Percentiles rank a stretch among this genome's conserved stretches.
Conservation (phyloP, 2,329 filamentous ascomycete genomes). For the Lecanicillium sp. region DNA sequence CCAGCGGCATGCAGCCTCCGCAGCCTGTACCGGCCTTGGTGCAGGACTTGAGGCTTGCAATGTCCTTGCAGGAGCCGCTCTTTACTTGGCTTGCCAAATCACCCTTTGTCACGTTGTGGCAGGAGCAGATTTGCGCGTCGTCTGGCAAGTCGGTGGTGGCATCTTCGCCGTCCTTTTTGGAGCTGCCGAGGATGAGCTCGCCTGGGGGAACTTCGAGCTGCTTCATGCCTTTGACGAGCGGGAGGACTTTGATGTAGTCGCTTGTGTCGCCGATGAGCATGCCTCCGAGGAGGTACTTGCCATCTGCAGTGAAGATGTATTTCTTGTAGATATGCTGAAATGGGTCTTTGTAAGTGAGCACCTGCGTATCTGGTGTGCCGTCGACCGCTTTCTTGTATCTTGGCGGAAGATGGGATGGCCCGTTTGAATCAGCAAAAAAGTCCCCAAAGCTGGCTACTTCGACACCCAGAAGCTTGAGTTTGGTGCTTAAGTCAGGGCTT, state of each 20-base stretch:
- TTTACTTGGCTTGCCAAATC: conserved; percentile 67
- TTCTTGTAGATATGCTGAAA: conserved; percentile 90
- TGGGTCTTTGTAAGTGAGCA: conserved; percentile 80
- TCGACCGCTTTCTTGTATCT: conserved; percentile 28
- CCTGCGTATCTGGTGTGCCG: conserved; percentile 54
- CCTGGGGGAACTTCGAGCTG: conserved; percentile 68
- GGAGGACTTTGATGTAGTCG: conserved; percentile 83
- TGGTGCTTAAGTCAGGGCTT: conserved; percentile 80
- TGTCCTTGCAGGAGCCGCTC: conserved; percentile 69
- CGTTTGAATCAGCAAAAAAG: conserved; percentile 84
- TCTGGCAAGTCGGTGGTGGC: conserved; percentile 70
- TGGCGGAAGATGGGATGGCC: conserved; percentile 64
- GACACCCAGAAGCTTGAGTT: conserved; percentile 80
- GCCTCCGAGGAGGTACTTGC: conserved; percentile 83
- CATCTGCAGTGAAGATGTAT: conserved; percentile 82
- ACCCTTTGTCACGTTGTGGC: conserved; percentile 85
- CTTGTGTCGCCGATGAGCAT: conserved; percentile 96
- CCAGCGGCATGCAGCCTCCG: conserved; percentile 81
- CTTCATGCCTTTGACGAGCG: conserved; percentile 79
- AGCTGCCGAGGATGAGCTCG: conserved; percentile 74
- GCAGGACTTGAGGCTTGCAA: conserved; percentile 77
- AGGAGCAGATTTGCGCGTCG: conserved; percentile 85
- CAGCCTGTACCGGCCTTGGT: conserved; percentile 90
- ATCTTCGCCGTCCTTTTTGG: conserved; percentile 61
- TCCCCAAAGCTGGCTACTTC: conserved; percentile 91